Evolutionary conservation across 768 basidiomycete species (phyloP).

Genomic region (Fomitopsis pulvina): DNA sequence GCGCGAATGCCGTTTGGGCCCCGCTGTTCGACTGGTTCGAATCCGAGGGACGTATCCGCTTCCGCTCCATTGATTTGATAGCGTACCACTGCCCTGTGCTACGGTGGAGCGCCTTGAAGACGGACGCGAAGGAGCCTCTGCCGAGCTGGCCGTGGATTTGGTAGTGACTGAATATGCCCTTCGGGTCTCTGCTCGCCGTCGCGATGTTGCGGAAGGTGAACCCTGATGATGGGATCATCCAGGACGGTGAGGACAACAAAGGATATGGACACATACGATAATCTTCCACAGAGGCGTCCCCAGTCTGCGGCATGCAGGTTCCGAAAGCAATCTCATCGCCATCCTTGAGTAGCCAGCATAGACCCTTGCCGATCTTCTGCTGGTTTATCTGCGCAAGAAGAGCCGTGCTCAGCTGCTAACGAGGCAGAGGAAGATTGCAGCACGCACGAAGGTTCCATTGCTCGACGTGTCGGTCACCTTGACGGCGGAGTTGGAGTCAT

Average conservation of each 20-base stretch:
- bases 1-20: slow-evolving; percentile 37
- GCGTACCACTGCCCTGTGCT: slow-evolving; percentile 71
- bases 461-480: slow-evolving; percentile 53
- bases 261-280: slow-evolving; percentile 48
- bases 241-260: not conserved
- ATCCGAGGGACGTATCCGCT: slow-evolving; percentile 30
- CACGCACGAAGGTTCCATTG: slow-evolving; percentile 67
- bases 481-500: slow-evolving; percentile 35
- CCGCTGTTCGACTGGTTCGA: slow-evolving; percentile 1
- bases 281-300: slow-evolving; percentile 48
- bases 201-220: slow-evolving; percentile 69
- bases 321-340: slow-evolving; percentile 91
- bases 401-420: not conserved
- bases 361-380: slow-evolving; percentile 50
- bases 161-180: slow-evolving; percentile 58
- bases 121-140: slow-evolving; percentile 87
- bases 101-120: slow-evolving; percentile 74
- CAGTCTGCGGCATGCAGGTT: slow-evolving; percentile 38
- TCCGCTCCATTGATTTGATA: slow-evolving; percentile 76
- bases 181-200: slow-evolving; percentile 26
- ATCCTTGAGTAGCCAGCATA: slow-evolving; percentile 52
- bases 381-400: slow-evolving; percentile 53
- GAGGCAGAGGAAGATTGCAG: not conserved
- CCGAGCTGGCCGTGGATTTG: slow-evolving; percentile 71
- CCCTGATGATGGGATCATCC: slow-evolving; percentile 33